phyloP scores from a whole-genome alignment of 129 eudicot genomes.

The Dittrichia graveolens region DNA sequence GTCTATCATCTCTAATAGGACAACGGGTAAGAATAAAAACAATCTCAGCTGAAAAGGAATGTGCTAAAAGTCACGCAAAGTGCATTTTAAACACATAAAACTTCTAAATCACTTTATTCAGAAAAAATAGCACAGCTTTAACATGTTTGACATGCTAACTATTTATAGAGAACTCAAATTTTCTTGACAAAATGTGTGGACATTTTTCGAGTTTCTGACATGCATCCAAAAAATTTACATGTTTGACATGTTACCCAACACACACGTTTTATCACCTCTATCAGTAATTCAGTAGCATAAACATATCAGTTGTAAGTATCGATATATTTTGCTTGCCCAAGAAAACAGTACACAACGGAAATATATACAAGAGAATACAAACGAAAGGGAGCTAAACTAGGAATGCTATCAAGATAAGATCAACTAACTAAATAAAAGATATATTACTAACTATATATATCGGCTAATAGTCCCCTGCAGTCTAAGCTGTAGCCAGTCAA shows the following conservation, averaged over 20 bases:
- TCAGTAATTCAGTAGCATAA: neutral
- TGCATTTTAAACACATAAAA: neutral
- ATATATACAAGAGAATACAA: no score
- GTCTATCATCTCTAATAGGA: neutral
- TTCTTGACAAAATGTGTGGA: no score
- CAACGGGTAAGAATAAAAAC: neutral
- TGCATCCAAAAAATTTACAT: neutral
- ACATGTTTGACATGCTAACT: neutral
- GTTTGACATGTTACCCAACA: neutral
- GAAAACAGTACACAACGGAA: no score
- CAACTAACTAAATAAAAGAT: no score
- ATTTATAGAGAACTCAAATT: neutral
- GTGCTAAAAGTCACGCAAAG: neutral
- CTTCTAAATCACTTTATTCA: no score
- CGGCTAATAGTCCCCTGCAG: no score
- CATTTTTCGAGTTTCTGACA: neutral
- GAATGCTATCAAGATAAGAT: no score
- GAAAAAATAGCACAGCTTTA: neutral
- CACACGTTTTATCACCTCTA: neutral
- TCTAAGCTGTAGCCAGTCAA: no score
- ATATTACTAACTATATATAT: no score
- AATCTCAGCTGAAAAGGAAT: neutral
- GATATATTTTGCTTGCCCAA: no score
- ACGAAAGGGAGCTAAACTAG: no score
- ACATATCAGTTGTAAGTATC: neutral